These are phyloP conservation scores for Phytophthora sojae DNA, from an alignment of 352 stramenopile genomes.

Conservation along the genomic window DNA sequence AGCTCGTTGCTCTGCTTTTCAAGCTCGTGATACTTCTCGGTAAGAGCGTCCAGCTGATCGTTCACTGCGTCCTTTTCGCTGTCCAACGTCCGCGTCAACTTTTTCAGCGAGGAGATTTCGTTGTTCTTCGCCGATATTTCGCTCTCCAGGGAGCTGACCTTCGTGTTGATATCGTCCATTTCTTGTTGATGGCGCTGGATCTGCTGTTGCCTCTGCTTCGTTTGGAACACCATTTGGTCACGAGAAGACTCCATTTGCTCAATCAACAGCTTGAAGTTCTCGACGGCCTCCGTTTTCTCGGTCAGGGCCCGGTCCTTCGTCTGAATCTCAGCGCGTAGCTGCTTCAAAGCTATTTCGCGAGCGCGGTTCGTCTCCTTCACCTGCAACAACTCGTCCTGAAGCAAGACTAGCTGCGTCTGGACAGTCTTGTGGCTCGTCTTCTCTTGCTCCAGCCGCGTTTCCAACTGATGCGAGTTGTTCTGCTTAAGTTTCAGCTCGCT, in stretches of 20 bases:
- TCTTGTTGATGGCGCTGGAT: slow-evolving; percentile 64
- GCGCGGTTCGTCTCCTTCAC: slow-evolving; percentile 58
- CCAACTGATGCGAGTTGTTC: slow-evolving; percentile 57
- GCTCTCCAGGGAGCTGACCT: slow-evolving; percentile 54
- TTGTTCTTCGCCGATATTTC: slow-evolving; percentile 49
- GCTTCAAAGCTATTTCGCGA: slow-evolving; percentile 61
- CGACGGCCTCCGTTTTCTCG: slow-evolving; percentile 68
- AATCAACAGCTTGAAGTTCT: slow-evolving; percentile 79
- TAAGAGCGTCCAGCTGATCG: slow-evolving; percentile 75
- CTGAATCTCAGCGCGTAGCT: slow-evolving; percentile 66
- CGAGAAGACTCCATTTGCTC: slow-evolving; percentile 87
- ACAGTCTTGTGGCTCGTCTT: slow-evolving; percentile 60
- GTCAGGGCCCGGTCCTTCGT: slow-evolving; percentile 64
- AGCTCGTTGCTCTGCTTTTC: slow-evolving; percentile 60
- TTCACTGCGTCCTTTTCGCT: slow-evolving; percentile 76
- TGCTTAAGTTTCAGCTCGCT: slow-evolving; percentile 68
- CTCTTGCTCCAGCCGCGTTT: slow-evolving; percentile 76
- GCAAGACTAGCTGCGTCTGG: slow-evolving; percentile 62
- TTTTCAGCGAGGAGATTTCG: slow-evolving; percentile 72
- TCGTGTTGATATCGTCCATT: slow-evolving; percentile 58
- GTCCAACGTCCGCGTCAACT: slow-evolving; percentile 72
- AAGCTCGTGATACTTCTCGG: slow-evolving; percentile 73
- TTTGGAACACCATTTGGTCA: slow-evolving; percentile 80
- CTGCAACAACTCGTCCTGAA: slow-evolving; percentile 70
- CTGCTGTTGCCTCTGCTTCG: slow-evolving; percentile 79